Base-by-base conservation (phyloP, 2,329 filamentous ascomycete genomes). In the Aspergillus arachidicola region DNA sequence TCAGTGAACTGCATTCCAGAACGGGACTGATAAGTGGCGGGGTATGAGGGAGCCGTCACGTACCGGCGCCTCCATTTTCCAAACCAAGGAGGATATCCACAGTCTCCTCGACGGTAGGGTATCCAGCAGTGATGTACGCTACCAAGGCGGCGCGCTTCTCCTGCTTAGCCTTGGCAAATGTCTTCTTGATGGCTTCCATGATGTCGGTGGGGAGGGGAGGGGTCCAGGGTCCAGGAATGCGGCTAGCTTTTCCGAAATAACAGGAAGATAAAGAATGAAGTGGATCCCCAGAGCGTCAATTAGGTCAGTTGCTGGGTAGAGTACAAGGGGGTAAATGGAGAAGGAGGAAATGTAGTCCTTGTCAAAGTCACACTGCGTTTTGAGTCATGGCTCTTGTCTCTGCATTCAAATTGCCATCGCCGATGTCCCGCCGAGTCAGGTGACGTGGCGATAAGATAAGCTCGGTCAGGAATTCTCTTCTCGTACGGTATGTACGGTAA, bases 41-140 rank as follows among this genome's bases (percentile, higher is more conserved):
- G 28, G 34, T 48, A 54, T 45, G 48, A 43, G 45, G 50, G 36
- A 57, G 55, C 36, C 38, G 23, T 50, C 57, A 63, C 85, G 71
- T 83, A 95, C 92, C 92, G 73, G 94, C 90, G 70, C 95, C 95
- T 74, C 95, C 95, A 77, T 90, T 92, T 81, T 99, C 92, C 87
- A 99, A 90, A 48, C 88, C 92, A 67, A 99, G 83, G 73, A 98
- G 84, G 68, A 97, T 90, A 76, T 93, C 88, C 57, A 93, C 88
- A 1, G 93, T 96, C 73, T 92, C 89, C 71, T 91, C 87, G n/a
- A 90, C 84, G 41, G 87, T 91, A 19, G 95, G 95, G 76, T 89
- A 99, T 61, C 95, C 95, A 63, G 94, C 94, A 30, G 95, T 99
- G 75, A 97, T 93, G 84, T 99, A 99, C 32, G 94, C 94, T 68